Conservation (phyloP, 2,329 filamentous ascomycete species). For the Biscogniauxia mediterranea region DNA sequence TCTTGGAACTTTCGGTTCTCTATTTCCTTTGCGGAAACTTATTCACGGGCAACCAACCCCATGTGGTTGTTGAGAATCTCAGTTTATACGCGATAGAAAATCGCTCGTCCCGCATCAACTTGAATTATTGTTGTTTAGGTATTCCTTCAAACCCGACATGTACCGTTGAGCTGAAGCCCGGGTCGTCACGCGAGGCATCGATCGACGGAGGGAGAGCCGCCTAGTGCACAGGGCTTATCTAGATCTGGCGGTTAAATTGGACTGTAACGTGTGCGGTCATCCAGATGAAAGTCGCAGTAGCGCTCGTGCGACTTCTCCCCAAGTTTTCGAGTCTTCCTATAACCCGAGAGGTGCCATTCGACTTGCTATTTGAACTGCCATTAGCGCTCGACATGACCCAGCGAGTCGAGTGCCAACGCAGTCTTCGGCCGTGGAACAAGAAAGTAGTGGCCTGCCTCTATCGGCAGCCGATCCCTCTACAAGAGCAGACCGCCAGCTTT, state of each 20-base stretch:
- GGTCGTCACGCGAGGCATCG: background rate
- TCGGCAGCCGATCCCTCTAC: background rate
- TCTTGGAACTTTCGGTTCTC: background rate
- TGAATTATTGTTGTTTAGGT: too few relatives aligned
- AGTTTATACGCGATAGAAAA: too few relatives aligned
- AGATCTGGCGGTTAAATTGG: background rate
- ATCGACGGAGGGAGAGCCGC: background rate
- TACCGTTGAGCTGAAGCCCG: background rate
- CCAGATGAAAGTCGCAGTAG: background rate
- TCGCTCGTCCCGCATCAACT: too few relatives aligned
- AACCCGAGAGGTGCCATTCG: background rate
- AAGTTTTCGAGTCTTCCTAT: background rate
- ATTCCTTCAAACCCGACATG: too few relatives aligned
- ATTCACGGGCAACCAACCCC: too few relatives aligned
- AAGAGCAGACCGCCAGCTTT: background rate
- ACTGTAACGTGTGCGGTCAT: background rate
- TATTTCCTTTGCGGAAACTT: too few relatives aligned
- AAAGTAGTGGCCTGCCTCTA: background rate
- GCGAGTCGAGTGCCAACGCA: background rate
- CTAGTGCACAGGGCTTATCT: background rate
- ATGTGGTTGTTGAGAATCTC: too few relatives aligned
- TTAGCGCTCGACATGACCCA: background rate
- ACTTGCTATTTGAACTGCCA: background rate
- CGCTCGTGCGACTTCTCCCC: background rate
- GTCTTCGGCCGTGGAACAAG: background rate